These are phyloP conservation scores for Phytophthora pinifolia DNA, from an alignment of 352 stramenopile genomes.

Conservation along the genomic window DNA sequence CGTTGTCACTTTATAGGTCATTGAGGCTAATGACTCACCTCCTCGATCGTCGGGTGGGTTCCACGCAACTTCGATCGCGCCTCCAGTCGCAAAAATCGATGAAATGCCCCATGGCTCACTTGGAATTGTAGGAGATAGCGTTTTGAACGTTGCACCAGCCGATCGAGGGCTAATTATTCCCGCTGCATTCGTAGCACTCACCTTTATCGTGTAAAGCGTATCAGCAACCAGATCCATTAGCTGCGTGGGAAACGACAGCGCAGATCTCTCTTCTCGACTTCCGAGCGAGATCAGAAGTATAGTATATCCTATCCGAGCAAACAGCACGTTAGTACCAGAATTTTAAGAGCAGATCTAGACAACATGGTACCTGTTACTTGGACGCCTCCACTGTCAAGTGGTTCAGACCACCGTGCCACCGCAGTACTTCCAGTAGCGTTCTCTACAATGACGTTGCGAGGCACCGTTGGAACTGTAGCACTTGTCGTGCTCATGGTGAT, in stretches of 20 bases:
- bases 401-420: slow-evolving; percentile 35
- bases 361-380: slow-evolving; percentile 40
- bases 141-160: slow-evolving; percentile 43
- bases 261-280: slow-evolving; percentile 15
- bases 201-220: slow-evolving; percentile 54
- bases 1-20: slow-evolving; percentile 53
- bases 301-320: slow-evolving; percentile 23
- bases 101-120: slow-evolving; percentile 37
- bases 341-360: background rate
- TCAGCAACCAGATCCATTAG: slow-evolving; percentile 35
- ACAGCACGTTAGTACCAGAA: background rate
- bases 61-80: slow-evolving; percentile 56
- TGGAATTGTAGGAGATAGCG: slow-evolving; percentile 22
- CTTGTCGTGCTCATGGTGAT: slow-evolving; percentile 30
- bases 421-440: slow-evolving; percentile 43
- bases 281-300: slow-evolving; percentile 22
- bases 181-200: slow-evolving; percentile 40
- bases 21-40: slow-evolving; percentile 23
- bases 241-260: slow-evolving; percentile 12
- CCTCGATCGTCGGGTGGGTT: slow-evolving; percentile 41
- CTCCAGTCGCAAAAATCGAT: slow-evolving; percentile 36
- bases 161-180: slow-evolving; percentile 29
- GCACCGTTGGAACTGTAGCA: slow-evolving; percentile 31
- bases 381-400: slow-evolving; percentile 45
- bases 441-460: slow-evolving; percentile 27